Evolutionary conservation across 2,329 filamentous ascomycete genomes (phyloP).

Genomic region (Claviceps cyperi): DNA sequence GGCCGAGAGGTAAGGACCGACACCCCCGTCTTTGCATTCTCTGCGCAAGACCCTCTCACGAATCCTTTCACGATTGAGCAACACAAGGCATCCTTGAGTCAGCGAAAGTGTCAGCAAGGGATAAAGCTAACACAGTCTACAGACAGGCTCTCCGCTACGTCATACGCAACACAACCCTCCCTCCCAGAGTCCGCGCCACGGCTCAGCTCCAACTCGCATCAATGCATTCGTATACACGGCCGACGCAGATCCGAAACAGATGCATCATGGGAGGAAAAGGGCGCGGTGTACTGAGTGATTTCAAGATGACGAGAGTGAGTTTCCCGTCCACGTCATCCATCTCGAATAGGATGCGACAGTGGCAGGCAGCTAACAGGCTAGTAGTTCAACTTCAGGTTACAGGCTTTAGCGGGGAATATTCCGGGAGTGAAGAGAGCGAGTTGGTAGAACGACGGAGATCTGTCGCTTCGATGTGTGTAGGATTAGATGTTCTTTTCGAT

Average conservation of each 20-base stretch:
- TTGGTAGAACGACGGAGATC: slow-evolving; percentile 48
- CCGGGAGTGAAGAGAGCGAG: slow-evolving; percentile 93
- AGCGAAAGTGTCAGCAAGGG: too few species aligned
- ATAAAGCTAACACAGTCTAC: neutral
- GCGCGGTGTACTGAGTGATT: slow-evolving; percentile 81
- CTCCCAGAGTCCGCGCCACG: slow-evolving; percentile 68
- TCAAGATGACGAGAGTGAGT: slow-evolving; percentile 80
- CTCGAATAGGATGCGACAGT: too few species aligned
- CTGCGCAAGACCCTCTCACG: neutral
- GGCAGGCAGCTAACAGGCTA: slow-evolving; percentile 13
- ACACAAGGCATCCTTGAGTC: neutral
- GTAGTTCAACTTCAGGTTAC: slow-evolving; percentile 84
- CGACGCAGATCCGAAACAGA: slow-evolving; percentile 86
- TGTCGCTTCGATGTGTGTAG: neutral
- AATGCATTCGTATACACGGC: slow-evolving; percentile 91
- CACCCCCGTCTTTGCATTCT: neutral
- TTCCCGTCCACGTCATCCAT: neutral
- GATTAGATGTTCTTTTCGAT: neutral
- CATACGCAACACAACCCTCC: slow-evolving; percentile 80
- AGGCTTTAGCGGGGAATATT: slow-evolving; percentile 71
- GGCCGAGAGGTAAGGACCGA: slow-evolving; percentile 59
- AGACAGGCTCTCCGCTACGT: slow-evolving; percentile 91
- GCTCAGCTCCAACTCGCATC: slow-evolving; percentile 85
- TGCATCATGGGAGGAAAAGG: slow-evolving; percentile 87
- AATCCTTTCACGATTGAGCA: neutral